phyloP scores from a whole-genome alignment of 106 monocot species.

The Ottelia alismoides region DNA sequence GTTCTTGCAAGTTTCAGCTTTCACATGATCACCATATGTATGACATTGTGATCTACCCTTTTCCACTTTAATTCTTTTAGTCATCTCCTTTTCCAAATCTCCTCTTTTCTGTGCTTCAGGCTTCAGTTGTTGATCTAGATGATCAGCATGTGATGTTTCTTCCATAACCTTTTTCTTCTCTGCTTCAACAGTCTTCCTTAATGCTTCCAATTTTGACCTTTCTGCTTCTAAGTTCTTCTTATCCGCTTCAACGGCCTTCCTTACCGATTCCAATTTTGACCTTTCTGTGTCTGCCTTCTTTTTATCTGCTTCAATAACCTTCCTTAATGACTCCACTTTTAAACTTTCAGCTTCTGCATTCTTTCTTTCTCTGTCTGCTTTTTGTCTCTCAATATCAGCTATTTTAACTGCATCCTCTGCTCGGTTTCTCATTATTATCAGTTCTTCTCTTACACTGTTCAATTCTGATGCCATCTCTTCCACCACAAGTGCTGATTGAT shows the following conservation, averaged over 20 bases:
- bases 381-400: slow-evolving; percentile 52
- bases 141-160: slow-evolving; percentile 32
- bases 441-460: slow-evolving; percentile 32
- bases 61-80: slow-evolving; percentile 4
- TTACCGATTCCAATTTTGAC: too few relatives aligned
- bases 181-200: slow-evolving; percentile 26
- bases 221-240: too few relatives aligned
- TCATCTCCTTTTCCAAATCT: slow-evolving; percentile 35
- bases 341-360: slow-evolving; percentile 38
- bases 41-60: slow-evolving; percentile 2
- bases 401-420: slow-evolving; percentile 24
- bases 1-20: too few relatives aligned
- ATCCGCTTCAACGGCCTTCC: too few relatives aligned
- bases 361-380: slow-evolving; percentile 43
- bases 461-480: slow-evolving; percentile 50
- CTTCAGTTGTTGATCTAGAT: slow-evolving; percentile 34
- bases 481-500: slow-evolving; percentile 24
- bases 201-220: slow-evolving; percentile 30
- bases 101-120: slow-evolving; percentile 40
- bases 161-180: slow-evolving; percentile 41
- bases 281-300: too few relatives aligned
- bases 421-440: slow-evolving; percentile 31
- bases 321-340: too few relatives aligned
- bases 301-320: too few relatives aligned
- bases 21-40: slow-evolving; percentile 8